These are phyloP conservation scores for Aurantiochytrium sp. DNA, from an alignment of 108 stramenopile species.

Conservation along the genomic window DNA sequence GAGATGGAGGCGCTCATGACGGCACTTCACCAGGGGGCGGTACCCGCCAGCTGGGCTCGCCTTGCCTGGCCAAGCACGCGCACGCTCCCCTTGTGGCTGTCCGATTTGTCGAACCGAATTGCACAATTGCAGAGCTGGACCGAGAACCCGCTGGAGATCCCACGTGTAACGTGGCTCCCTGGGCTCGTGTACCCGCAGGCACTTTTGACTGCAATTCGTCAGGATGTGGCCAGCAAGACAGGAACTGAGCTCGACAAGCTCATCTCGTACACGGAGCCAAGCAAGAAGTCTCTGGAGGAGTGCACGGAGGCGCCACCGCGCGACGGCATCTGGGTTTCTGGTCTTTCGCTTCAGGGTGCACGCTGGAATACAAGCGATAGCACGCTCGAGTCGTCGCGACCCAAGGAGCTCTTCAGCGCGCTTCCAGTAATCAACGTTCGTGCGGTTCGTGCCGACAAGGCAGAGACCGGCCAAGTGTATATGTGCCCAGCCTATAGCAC, in stretches of 20 bases:
- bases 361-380: conserved; percentile 59
- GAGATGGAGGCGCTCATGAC: conserved; percentile 69
- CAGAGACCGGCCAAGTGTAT: conserved; percentile 63
- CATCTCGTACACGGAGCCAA: conserved; percentile 73
- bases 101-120: conserved; percentile 60
- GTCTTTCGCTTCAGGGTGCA: conserved; percentile 70
- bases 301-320: conserved; percentile 54
- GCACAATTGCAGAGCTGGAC: conserved; percentile 73
- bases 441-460: conserved; percentile 69
- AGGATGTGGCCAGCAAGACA: conserved; percentile 75
- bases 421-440: conserved; percentile 76
- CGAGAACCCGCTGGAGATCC: conserved; percentile 70
- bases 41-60: conserved; percentile 69
- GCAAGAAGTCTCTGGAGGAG: conserved; percentile 63
- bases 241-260: conserved; percentile 74
- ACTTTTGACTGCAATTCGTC: conserved; percentile 79
- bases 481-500: conserved; percentile 72
- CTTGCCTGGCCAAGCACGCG: conserved; percentile 68
- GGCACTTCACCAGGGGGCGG: conserved; percentile 62
- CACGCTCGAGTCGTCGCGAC: conserved; percentile 59
- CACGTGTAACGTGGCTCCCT: conserved; percentile 73
- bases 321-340: conserved; percentile 73
- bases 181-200: conserved; percentile 75
- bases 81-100: conserved; percentile 57
- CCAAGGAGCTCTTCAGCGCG: conserved; percentile 77